Percentiles rank a stretch among this genome's conserved stretches.
Conservation (phyloP, 108 stramenopile genomes). For the Aurantiochytrium sp. region DNA sequence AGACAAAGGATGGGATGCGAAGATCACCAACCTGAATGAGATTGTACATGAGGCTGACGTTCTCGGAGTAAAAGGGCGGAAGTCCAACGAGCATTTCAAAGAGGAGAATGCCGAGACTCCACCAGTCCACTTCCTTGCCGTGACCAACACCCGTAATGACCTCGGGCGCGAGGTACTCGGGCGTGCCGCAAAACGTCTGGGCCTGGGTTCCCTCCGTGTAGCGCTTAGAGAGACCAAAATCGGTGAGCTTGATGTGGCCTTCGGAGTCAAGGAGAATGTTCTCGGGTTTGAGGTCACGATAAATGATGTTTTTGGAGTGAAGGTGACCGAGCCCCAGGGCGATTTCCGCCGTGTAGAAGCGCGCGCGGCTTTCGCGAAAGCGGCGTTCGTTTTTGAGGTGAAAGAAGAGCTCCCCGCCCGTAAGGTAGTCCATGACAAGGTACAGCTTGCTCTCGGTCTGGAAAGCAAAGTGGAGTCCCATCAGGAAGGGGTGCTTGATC, state of each 20-base stretch:
- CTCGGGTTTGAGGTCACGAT: slow-evolving; percentile 93
- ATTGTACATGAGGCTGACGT: slow-evolving; percentile 87
- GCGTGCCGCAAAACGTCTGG: slow-evolving; percentile 49
- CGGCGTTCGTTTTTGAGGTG: slow-evolving; percentile 86
- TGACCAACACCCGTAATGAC: slow-evolving; percentile 38
- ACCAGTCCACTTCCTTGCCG: slow-evolving; percentile 51
- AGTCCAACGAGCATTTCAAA: slow-evolving; percentile 97
- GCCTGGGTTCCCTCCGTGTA: not conserved
- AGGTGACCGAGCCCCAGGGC: slow-evolving; percentile 86
- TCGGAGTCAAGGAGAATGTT: slow-evolving; percentile 84
- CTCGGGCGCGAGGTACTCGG: slow-evolving; percentile 57
- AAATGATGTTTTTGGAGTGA: slow-evolving; percentile 88
- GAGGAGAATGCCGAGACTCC: slow-evolving; percentile 77
- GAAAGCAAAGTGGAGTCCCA: slow-evolving; percentile 97
- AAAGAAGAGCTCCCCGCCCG: slow-evolving; percentile 96
- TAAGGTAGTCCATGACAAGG: slow-evolving; percentile 94
- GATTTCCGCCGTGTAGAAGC: slow-evolving; percentile 96
- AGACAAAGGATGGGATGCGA: slow-evolving; percentile 70
- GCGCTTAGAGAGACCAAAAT: slow-evolving; percentile 89
- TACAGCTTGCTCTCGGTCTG: slow-evolving; percentile 90
- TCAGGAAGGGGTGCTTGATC: slow-evolving; percentile 94
- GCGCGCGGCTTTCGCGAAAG: slow-evolving; percentile 74
- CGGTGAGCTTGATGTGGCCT: slow-evolving; percentile 92
- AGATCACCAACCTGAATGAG: slow-evolving; percentile 82
- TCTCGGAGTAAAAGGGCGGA: slow-evolving; percentile 93